Evolutionary conservation across 305 asterid genomes (phyloP).

Genomic region (Stenogyne calaminthoides): DNA sequence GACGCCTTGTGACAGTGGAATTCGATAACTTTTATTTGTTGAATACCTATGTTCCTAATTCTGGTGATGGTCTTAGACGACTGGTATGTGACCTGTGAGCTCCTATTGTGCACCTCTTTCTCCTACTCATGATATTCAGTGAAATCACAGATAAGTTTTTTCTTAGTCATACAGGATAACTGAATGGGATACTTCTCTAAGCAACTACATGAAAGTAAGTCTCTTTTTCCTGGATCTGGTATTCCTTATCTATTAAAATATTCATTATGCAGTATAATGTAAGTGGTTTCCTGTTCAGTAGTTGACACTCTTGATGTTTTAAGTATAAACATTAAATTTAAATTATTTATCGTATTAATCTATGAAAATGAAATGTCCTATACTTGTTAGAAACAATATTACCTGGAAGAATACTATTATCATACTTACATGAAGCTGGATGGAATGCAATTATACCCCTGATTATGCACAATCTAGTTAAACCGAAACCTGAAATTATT

Average conservation of each 20-base stretch:
- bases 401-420: neutral
- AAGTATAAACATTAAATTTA: neutral
- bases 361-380: neutral
- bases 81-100: constrained; percentile 54
- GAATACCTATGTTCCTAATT: constrained; percentile 85
- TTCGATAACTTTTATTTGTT: constrained; percentile 72
- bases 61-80: constrained; percentile 90
- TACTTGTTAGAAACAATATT: neutral
- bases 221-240: neutral
- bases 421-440: neutral
- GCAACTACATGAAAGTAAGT: constrained; percentile 86
- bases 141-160: constrained; percentile 28
- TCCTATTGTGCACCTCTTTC: neutral
- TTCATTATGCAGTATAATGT: neutral
- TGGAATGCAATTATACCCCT: neutral
- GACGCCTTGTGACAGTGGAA: constrained; percentile 88
- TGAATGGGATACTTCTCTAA: constrained; percentile 90
- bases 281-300: neutral
- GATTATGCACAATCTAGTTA: constrained; percentile 9
- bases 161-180: constrained; percentile 71
- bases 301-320: neutral
- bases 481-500: constrained; percentile 33
- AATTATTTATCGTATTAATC: neutral
- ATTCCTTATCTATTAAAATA: neutral
- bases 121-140: constrained; percentile 12